A percentile compares a stretch with the other conserved stretches of the same genome.
Conservation (phyloP, 2,329 filamentous ascomycete genomes). For the Hysterium pulicare region DNA sequence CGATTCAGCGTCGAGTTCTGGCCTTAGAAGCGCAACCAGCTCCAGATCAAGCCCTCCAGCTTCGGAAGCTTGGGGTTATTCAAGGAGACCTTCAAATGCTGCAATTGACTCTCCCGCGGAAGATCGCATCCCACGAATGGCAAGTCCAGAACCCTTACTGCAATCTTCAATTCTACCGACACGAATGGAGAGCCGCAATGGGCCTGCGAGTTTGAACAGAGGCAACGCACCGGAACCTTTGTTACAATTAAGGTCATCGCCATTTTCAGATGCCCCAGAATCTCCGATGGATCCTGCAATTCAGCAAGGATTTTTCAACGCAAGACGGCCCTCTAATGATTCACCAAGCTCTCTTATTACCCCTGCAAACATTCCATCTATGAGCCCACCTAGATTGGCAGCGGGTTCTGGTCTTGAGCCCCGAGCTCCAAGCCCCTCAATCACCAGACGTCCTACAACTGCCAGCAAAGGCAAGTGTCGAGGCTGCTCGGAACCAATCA, state of each 20-base stretch:
- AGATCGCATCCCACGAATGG: constrained; percentile 22
- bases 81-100: constrained; percentile 28
- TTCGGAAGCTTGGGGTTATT: constrained; percentile 29
- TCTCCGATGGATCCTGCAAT: constrained; percentile 41
- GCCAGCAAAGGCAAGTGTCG: constrained; percentile 73
- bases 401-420: constrained; percentile 11
- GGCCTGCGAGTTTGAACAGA: constrained; percentile 18
- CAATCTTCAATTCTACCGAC: constrained; percentile 15
- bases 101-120: constrained; percentile 20
- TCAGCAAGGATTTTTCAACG: constrained; percentile 26
- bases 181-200: constrained; percentile 13
- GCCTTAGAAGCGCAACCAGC: constrained; percentile 32
- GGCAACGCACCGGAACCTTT: constrained; percentile 19
- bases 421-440: constrained; percentile 9
- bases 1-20: constrained; percentile 33
- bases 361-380: constrained; percentile 12
- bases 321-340: constrained; percentile 11
- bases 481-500: constrained; percentile 73
- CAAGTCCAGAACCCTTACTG: constrained; percentile 28
- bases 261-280: constrained; percentile 25
- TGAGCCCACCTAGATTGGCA: constrained; percentile 11
- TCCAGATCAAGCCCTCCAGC: constrained; percentile 38
- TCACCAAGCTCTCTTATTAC: constrained; percentile 8
- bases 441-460: constrained; percentile 22
- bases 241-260: constrained; percentile 12